These are phyloP conservation scores for Trichosporon ovoides DNA, from an alignment of 1,284 basidiomycete genomes.

Conservation along the genomic window DNA sequence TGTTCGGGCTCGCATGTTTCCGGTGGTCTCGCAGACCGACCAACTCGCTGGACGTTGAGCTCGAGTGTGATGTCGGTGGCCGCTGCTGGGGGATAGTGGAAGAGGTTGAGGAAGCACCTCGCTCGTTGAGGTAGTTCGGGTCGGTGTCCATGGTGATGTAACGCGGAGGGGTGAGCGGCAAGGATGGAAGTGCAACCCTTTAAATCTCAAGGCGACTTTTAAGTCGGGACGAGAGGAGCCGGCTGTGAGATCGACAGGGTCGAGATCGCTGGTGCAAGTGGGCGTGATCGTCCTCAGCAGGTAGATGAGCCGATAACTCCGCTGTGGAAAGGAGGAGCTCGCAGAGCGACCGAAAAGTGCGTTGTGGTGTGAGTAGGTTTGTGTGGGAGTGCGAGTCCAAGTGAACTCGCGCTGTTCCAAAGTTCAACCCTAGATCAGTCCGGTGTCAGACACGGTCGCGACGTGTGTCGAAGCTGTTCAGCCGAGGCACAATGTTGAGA, in stretches of 20 bases:
- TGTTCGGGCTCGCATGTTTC: background rate
- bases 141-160: slow-evolving; percentile 22
- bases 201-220: too few relatives aligned
- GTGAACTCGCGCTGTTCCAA: too few relatives aligned
- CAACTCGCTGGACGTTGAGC: background rate
- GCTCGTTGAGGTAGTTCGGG: slow-evolving; percentile 19
- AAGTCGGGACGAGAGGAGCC: background rate
- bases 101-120: slow-evolving; percentile 9
- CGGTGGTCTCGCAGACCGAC: slow-evolving; percentile 1
- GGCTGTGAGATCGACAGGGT: too few relatives aligned
- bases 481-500: background rate
- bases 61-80: background rate
- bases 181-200: too few relatives aligned
- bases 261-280: too few relatives aligned
- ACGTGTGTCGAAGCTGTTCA: background rate
- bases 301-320: too few relatives aligned
- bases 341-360: too few relatives aligned
- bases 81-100: background rate
- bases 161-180: too few relatives aligned
- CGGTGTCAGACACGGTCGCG: background rate
- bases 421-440: too few relatives aligned
- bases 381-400: too few relatives aligned
- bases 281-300: too few relatives aligned
- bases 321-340: background rate
- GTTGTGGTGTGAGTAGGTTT: too few relatives aligned